phyloP scores from a whole-genome alignment of 768 basidiomycete species.

The Russula olivacea region DNA sequence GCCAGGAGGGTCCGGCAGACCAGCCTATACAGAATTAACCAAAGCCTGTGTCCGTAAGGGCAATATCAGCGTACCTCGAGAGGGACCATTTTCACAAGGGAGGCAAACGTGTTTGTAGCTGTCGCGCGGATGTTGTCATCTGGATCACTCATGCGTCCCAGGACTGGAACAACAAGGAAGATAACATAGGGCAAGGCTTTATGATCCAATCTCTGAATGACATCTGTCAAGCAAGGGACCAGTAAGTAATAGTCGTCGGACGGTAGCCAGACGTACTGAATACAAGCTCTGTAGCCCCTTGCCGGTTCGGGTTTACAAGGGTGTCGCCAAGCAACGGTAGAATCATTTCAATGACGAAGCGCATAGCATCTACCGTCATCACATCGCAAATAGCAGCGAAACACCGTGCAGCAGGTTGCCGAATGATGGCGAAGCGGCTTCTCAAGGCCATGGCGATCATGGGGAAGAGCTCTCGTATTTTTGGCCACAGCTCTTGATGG shows the following conservation, averaged over 20 bases:
- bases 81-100: constrained; percentile 96
- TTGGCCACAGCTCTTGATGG: constrained; percentile 61
- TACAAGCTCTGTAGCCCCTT: constrained; percentile 86
- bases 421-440: constrained; percentile 83
- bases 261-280: constrained; percentile 59
- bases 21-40: constrained; percentile 45
- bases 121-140: constrained; percentile 89
- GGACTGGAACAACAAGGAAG: constrained; percentile 91
- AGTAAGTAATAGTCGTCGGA: constrained; percentile 15
- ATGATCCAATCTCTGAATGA: constrained; percentile 86
- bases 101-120: constrained; percentile 96
- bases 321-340: constrained; percentile 81
- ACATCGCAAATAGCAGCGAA: constrained; percentile 85
- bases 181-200: constrained; percentile 95
- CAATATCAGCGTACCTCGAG: constrained; percentile 60
- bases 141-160: constrained; percentile 95
- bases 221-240: constrained; percentile 48
- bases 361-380: constrained; percentile 83
- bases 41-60: background rate
- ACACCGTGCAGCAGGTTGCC: constrained; percentile 81
- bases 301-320: constrained; percentile 63
- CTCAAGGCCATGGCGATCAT: constrained; percentile 70
- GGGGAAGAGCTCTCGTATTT: constrained; percentile 68
- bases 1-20: constrained; percentile 91
- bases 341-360: constrained; percentile 77